Evolutionary conservation across 495 filamentous ascomycete species (phyloP), one percentile per base, ranked within the genome.

Genomic region (Aspergillus olivimuriae): DNA sequence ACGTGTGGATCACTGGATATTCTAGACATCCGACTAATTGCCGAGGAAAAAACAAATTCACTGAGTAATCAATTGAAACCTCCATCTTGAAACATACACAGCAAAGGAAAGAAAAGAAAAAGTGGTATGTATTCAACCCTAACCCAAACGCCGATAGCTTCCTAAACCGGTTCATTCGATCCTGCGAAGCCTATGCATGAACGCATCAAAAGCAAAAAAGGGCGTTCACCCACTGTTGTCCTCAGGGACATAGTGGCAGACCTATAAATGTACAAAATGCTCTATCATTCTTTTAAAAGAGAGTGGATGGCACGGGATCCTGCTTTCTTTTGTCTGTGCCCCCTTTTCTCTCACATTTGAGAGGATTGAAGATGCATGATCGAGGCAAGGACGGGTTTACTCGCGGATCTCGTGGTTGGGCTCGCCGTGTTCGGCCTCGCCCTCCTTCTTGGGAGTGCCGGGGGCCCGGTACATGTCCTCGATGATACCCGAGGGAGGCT

Each of bases 401-500:
- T 56, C 53, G 36, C 45, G 48, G n/a, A 56, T 51, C 46, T 56
- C 53, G 11, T 28, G 24, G 3, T 21, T 28, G 17, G 45, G 53
- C 40, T 56, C 48, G 11, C 47, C 47, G 35, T 57, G 50, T 49
- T 53, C 53, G 0, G 28, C 31, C 50, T 50, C 35, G 4, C 34
- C 41, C 14, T 50, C 44, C 4, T n/a, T 6, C 41, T 52, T 50
- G 38, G 44, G 18, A 6, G 38, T 22, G 3, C 33, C 35, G 11
- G 42, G 32, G 9, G 57, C 45, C 20, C 39, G 49, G 43, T 65
- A 60, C 30, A 69, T 44, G 26, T 69, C 63, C 30, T 41, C 43
- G 40, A 67, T 43, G 36, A 67, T 58, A 31, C 61, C 56, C 39
- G 60, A 73, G 1, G 76, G 75, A 11, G 77, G 66, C 12, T 67